Conservation (phyloP, 768 basidiomycete species). For the Coprinopsis cinerea region DNA sequence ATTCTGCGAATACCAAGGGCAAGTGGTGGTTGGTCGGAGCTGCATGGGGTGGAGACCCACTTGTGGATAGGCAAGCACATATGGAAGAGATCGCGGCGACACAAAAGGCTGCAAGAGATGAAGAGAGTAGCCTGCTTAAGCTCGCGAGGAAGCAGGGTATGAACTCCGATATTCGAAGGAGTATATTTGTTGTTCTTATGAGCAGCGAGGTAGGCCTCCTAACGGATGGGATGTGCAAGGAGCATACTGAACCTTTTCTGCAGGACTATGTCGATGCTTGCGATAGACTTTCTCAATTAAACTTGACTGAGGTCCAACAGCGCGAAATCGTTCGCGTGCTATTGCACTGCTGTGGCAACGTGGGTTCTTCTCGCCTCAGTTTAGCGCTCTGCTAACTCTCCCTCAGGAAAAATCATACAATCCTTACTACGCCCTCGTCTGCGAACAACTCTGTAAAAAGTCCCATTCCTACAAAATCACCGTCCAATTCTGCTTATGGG, state of each 20-base stretch:
- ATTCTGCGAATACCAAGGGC: slow-evolving; percentile 75
- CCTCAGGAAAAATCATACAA: slow-evolving; percentile 86
- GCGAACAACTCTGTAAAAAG: slow-evolving; percentile 69
- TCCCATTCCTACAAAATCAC: slow-evolving; percentile 89
- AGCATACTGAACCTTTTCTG: neutral
- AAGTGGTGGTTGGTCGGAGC: slow-evolving; percentile 99
- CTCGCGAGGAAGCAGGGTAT: slow-evolving; percentile 95
- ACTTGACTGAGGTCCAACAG: slow-evolving; percentile 84
- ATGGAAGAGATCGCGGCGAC: slow-evolving; percentile 18
- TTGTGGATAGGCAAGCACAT: slow-evolving; percentile 60
- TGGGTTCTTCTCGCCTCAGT: slow-evolving; percentile 25
- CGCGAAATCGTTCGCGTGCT: slow-evolving; percentile 92
- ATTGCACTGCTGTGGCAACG: slow-evolving; percentile 89
- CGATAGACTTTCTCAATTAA: slow-evolving; percentile 79
- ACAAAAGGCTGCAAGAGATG: slow-evolving; percentile 21
- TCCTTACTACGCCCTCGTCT: slow-evolving; percentile 90
- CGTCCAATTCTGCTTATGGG: slow-evolving; percentile 93
- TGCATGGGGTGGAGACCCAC: slow-evolving; percentile 90
- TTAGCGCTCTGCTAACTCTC: slow-evolving; percentile 4
- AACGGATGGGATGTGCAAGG: neutral
- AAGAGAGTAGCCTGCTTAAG: slow-evolving; percentile 47
- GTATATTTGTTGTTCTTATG: slow-evolving; percentile 92
- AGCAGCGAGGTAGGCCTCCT: slow-evolving; percentile 74
- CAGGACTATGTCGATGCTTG: slow-evolving; percentile 97
- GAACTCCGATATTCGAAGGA: slow-evolving; percentile 93